These are phyloP conservation scores for Gracilaria vermiculophylla DNA, from an alignment of 23 red algal genomes.

Conservation along the genomic window DNA sequence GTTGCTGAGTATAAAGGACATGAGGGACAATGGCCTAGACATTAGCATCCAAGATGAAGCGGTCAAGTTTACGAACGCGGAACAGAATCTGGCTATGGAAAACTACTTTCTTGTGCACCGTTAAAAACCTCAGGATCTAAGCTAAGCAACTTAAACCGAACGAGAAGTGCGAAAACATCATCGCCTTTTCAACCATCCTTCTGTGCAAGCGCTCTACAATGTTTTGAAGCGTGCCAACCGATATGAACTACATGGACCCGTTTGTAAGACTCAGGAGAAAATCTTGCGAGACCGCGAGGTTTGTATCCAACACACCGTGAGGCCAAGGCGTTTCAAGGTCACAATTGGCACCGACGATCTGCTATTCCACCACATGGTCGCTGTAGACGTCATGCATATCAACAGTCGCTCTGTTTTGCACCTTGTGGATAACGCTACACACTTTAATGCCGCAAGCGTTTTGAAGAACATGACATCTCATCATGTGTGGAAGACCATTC, in stretches of 20 bases:
- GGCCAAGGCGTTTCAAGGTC: slow-evolving; percentile 21
- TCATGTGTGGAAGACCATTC: background rate
- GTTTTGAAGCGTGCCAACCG: slow-evolving; percentile 6
- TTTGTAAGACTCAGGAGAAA: background rate
- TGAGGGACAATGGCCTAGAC: slow-evolving; percentile 3
- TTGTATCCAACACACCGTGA: background rate
- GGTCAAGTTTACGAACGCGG: background rate
- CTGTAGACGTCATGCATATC: slow-evolving; percentile 17
- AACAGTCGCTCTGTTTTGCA: background rate
- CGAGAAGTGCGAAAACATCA: slow-evolving; percentile 38
- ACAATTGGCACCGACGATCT: slow-evolving; percentile 21
- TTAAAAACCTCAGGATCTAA: background rate
- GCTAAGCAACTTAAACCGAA: slow-evolving; percentile 2
- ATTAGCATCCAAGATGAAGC: slow-evolving; percentile 3
- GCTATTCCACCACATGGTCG: slow-evolving; percentile 29
- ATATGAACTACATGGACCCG: background rate
- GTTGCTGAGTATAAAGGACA: background rate
- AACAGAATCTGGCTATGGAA: background rate
- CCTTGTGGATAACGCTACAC: slow-evolving; percentile 16
- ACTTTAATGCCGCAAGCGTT: background rate
- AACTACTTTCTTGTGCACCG: slow-evolving; percentile 38
- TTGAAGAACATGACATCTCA: background rate
- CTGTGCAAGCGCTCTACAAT: background rate
- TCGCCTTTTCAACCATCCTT: slow-evolving; percentile 20
- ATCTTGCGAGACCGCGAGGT: background rate